Evolutionary conservation across 352 stramenopile species (phyloP), one percentile per base, ranked within the genome.

Genomic region (Phytophthora uliginosa): DNA sequence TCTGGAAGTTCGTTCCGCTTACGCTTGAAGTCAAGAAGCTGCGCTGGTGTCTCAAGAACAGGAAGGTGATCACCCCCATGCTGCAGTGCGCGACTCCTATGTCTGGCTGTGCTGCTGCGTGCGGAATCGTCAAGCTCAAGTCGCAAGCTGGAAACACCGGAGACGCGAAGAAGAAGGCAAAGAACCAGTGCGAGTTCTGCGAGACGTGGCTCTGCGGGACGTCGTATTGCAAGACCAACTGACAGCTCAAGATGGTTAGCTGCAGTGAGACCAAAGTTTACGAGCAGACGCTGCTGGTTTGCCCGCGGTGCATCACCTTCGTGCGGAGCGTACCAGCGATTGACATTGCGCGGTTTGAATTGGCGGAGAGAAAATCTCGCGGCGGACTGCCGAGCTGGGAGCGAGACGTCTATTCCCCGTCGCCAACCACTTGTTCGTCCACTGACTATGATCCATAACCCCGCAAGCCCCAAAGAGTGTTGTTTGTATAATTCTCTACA

Each of bases 31-130:
- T 55, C 42, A 77, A 77, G 45, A 77, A 73, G 45, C 17, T 77
- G 26, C 65, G 58, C 38, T 77, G 70, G 61, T 76, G 71, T 66
- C 53, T 74, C 26, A 78, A 74, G 40, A 67, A 74, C 66, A 69
- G 74, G 28, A 75, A 65, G 50, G 31, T 22, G 26, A 52, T 74
- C 12, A 62, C 33, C 26, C 42, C 52, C 22, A 56, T 38, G 24
- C 48, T 26, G 12, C 40, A 65, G 52, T 54, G 47, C 18, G 47
- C 7, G 20, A 18, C 47, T 12, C 47, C 47, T 7, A 15, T 54
- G 2, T 2, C 45, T 55, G 62, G 52, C 12, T 65, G 54, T 18
- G 52, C 31, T 18, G 52, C 31, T 22, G 50, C 17, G 7, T 77
- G 71, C 45, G 38, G 51, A 47, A 17, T 51, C 17, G 28, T 53